phyloP scores from a whole-genome alignment of 2,329 filamentous ascomycete genomes.

The Lecanicillium sp. region DNA sequence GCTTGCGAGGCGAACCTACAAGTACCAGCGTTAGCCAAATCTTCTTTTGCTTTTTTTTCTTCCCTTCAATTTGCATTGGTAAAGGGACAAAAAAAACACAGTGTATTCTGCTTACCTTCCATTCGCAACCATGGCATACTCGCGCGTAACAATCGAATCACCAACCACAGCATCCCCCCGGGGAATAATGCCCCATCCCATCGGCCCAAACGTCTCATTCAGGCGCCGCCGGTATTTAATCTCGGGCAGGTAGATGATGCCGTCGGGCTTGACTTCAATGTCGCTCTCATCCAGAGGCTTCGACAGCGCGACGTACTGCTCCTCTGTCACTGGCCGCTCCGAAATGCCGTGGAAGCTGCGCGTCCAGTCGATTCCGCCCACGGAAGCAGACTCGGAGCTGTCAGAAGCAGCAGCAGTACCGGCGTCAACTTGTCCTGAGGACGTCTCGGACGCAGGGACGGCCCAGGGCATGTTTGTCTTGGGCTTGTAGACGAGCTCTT shows the following conservation, averaged over 20 bases:
- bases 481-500: conserved; percentile 5
- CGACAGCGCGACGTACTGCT: conserved; percentile 61
- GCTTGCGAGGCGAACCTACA: conserved; percentile 81
- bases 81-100: conserved; percentile 10
- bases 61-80: background rate
- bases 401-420: background rate
- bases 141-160: conserved; percentile 72
- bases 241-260: conserved; percentile 91
- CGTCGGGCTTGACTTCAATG: conserved; percentile 96
- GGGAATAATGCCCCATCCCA: conserved; percentile 90
- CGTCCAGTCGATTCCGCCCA: conserved; percentile 59
- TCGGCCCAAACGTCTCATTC: conserved; percentile 86
- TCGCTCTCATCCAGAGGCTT: conserved; percentile 61
- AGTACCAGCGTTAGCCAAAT: background rate
- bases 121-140: conserved; percentile 85
- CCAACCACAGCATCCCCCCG: conserved; percentile 78
- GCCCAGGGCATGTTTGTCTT: background rate
- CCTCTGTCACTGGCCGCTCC: conserved; percentile 58
- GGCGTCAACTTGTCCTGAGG: background rate
- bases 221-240: conserved; percentile 94
- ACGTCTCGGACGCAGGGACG: too few relatives aligned
- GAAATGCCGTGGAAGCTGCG: conserved; percentile 76
- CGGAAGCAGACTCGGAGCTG: background rate
- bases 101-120: conserved; percentile 59
- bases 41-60: background rate